These are phyloP conservation scores for Porcisia deanei DNA, from an alignment of 208 protist species.

Conservation along the genomic window DNA sequence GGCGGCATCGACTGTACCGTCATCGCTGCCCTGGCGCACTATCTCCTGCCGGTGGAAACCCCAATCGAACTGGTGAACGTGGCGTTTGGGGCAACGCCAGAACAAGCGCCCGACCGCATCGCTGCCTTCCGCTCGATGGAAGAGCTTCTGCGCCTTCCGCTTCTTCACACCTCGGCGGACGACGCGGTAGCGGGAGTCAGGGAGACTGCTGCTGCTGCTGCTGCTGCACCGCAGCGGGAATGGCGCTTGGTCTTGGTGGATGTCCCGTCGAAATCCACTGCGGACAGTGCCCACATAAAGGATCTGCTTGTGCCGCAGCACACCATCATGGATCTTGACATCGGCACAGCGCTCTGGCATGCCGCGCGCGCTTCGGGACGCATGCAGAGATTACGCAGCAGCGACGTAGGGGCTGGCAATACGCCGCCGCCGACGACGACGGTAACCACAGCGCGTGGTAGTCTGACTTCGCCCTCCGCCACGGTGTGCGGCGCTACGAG, in stretches of 20 bases:
- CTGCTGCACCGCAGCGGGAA: slow-evolving; percentile 44
- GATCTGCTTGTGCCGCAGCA: slow-evolving; percentile 73
- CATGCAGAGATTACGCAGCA: slow-evolving; percentile 62
- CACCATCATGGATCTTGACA: slow-evolving; percentile 96
- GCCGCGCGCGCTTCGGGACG: slow-evolving; percentile 81
- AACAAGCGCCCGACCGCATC: slow-evolving; percentile 84
- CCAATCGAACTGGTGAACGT: slow-evolving; percentile 96
- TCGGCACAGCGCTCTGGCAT: slow-evolving; percentile 95
- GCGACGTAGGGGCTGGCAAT: slow-evolving; percentile 27
- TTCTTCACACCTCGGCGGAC: slow-evolving; percentile 28
- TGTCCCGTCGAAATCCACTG: slow-evolving; percentile 44
- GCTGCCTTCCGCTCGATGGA: slow-evolving; percentile 70
- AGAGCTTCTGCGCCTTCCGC: slow-evolving; percentile 80
- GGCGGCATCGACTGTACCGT: slow-evolving; percentile 95
- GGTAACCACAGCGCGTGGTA: background rate
- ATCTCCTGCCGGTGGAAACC: slow-evolving; percentile 65
- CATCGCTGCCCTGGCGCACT: slow-evolving; percentile 91
- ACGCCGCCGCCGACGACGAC: slow-evolving; percentile 4
- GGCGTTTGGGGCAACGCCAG: slow-evolving; percentile 83
- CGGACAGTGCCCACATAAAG: slow-evolving; percentile 50
- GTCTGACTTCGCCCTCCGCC: background rate
- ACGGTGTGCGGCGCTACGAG: background rate
- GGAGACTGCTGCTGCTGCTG: background rate
- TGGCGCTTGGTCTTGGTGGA: slow-evolving; percentile 93
- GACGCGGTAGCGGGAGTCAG: background rate